Percentiles rank a stretch among this genome's conserved stretches.
Evolutionary conservation across 1,284 basidiomycete genomes (phyloP).

Genomic region (Sporisorium sorghi): DNA sequence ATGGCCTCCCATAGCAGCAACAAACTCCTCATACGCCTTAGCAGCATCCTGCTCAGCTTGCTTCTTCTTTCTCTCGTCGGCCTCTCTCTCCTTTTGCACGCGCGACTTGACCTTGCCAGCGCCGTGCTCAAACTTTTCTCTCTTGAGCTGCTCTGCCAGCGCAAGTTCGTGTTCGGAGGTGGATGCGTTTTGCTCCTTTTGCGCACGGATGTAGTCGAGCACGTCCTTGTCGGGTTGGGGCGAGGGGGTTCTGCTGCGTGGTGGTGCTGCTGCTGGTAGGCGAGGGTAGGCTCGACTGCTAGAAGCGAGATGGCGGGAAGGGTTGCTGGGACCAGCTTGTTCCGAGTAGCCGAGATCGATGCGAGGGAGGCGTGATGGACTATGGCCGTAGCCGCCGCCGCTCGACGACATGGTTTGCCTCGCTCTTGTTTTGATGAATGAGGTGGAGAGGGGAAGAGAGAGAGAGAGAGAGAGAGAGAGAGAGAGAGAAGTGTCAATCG

Average conservation of each 20-base stretch:
- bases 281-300: constrained; percentile 5
- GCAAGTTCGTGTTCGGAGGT: constrained; percentile 10
- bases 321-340: constrained; percentile 32
- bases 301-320: constrained; percentile 14
- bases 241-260: constrained; percentile 13
- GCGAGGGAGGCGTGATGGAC: constrained; percentile 22
- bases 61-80: constrained; percentile 52
- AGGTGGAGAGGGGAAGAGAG: no score
- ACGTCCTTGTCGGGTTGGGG: constrained; percentile 43
- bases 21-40: constrained; percentile 58
- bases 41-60: constrained; percentile 56
- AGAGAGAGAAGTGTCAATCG: not conserved
- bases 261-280: no score
- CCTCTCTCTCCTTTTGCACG: constrained; percentile 57
- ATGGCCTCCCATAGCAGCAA: constrained; percentile 54
- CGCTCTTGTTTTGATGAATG: not conserved
- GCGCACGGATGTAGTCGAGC: constrained; percentile 41
- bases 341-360: constrained; percentile 43
- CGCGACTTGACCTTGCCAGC: constrained; percentile 50
- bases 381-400: not conserved
- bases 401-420: constrained; percentile 7
- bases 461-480: no score
- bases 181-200: constrained; percentile 13
- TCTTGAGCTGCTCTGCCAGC: constrained; percentile 39
- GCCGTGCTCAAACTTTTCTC: constrained; percentile 46